Evolutionary conservation across 2,329 filamentous ascomycete species (phyloP).

Genomic region (Diaporthe velutina): DNA sequence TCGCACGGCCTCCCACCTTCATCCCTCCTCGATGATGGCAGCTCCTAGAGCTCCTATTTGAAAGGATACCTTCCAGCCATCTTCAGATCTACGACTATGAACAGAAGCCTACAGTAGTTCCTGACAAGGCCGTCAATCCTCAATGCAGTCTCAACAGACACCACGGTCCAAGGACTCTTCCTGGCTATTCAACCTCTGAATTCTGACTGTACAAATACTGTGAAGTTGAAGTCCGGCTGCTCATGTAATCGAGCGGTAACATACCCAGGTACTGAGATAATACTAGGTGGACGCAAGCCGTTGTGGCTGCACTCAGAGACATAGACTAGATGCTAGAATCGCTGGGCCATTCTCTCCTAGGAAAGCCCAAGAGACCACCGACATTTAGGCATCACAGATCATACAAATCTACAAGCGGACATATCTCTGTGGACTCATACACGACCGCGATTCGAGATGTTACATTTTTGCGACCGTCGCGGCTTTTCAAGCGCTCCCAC

Average conservation of each 20-base stretch:
- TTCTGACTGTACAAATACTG: too few relatives aligned
- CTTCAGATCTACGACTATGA: not conserved
- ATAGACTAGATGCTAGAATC: too few relatives aligned
- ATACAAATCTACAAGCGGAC: not conserved
- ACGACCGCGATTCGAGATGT: not conserved
- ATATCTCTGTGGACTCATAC: not conserved
- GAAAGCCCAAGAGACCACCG: not conserved
- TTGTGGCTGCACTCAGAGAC: too few relatives aligned
- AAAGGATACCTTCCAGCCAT: not conserved
- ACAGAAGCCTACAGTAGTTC: not conserved
- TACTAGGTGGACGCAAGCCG: too few relatives aligned
- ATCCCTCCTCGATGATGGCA: not conserved
- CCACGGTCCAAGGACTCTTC: too few relatives aligned
- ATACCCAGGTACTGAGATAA: too few relatives aligned
- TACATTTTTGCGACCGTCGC: not conserved
- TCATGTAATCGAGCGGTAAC: too few relatives aligned
- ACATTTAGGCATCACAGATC: not conserved
- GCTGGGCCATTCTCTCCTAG: too few relatives aligned
- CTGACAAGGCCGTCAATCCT: too few relatives aligned
- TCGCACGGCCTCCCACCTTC: slow-evolving; percentile 11
- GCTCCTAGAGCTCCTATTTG: not conserved
- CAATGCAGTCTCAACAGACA: too few relatives aligned
- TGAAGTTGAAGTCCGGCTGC: too few relatives aligned
- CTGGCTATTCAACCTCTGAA: too few relatives aligned
- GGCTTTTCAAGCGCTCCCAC: not conserved